A percentile compares a stretch with the other conserved stretches of the same genome.
Conservation (phyloP, 352 stramenopile species). For the Pythium dissotocum region DNA sequence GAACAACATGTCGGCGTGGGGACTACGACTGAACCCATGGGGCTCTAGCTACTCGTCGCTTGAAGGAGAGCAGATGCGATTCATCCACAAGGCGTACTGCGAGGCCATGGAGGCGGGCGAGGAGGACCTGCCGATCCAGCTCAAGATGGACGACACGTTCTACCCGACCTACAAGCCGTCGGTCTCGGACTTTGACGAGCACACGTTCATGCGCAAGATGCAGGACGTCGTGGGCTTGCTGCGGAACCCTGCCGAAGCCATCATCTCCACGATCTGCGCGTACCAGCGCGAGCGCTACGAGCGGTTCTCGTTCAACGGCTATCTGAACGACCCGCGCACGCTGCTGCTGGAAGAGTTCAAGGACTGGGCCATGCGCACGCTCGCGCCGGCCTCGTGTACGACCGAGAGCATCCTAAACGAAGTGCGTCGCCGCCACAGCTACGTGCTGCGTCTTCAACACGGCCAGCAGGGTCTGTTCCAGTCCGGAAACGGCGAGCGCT, state of each 20-base stretch:
- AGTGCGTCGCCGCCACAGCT: constrained; percentile 71
- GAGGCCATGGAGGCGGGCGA: constrained; percentile 82
- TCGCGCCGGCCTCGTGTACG: constrained; percentile 71
- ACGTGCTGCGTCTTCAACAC: constrained; percentile 77
- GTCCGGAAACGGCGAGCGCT: constrained; percentile 70
- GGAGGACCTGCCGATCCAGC: constrained; percentile 77
- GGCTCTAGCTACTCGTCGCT: constrained; percentile 84
- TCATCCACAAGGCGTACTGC: constrained; percentile 85
- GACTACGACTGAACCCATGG: constrained; percentile 82
- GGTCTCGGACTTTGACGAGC: constrained; percentile 83
- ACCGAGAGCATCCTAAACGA: constrained; percentile 79
- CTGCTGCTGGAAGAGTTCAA: constrained; percentile 87
- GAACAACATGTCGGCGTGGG: constrained; percentile 71
- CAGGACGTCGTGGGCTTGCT: constrained; percentile 80
- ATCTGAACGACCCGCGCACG: constrained; percentile 82
- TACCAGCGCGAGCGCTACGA: constrained; percentile 84
- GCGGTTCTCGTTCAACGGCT: constrained; percentile 77
- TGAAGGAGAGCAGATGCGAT: constrained; percentile 84
- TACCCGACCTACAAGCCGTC: constrained; percentile 75
- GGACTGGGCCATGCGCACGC: constrained; percentile 81
- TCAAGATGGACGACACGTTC: constrained; percentile 87
- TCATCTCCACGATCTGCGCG: constrained; percentile 86
- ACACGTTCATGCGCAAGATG: constrained; percentile 89
- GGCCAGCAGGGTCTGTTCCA: constrained; percentile 83
- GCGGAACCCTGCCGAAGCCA: constrained; percentile 77